phyloP scores from a whole-genome alignment of 306 rosid genomes.

The Urtica urens region DNA sequence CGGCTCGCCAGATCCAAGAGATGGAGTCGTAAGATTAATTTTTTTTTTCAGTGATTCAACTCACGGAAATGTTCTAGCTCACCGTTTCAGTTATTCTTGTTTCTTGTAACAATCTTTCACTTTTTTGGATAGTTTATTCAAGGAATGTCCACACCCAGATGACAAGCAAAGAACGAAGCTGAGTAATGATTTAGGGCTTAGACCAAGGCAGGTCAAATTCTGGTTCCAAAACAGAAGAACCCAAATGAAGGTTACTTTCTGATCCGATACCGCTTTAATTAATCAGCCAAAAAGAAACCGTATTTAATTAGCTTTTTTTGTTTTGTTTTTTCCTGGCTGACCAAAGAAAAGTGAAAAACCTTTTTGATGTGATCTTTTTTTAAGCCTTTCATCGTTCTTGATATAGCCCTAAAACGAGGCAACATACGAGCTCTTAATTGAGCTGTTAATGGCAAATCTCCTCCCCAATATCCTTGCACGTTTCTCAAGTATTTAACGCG shows the following conservation, averaged over 20 bases:
- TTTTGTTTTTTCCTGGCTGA: background rate
- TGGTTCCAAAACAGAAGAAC: slow-evolving; percentile 99
- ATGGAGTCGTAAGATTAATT: slow-evolving; percentile 62
- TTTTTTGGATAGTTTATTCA: slow-evolving; percentile 48
- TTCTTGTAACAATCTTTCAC: background rate
- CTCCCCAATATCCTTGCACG: slow-evolving; percentile 21
- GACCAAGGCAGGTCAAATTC: slow-evolving; percentile 94
- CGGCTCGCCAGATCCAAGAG: slow-evolving; percentile 97
- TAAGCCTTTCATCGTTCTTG: slow-evolving; percentile 5
- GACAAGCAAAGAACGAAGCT: slow-evolving; percentile 83
- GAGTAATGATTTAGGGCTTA: slow-evolving; percentile 70
- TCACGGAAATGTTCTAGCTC: no score
- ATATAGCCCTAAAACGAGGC: slow-evolving; percentile 32
- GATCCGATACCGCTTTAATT: no score
- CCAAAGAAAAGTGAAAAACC: background rate
- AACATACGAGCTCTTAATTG: background rate
- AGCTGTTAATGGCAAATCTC: background rate
- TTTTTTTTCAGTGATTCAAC: background rate
- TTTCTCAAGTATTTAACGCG: slow-evolving; percentile 39
- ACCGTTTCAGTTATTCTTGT: background rate
- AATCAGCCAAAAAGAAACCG: no score
- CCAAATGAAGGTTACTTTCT: slow-evolving; percentile 62
- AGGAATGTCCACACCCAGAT: slow-evolving; percentile 97
- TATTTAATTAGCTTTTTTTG: background rate
- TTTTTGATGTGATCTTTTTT: background rate